A percentile compares a stretch with the other conserved stretches of the same genome.
phyloP scores from a whole-genome alignment of 129 eudicot genomes.

The Tagetes erecta region DNA sequence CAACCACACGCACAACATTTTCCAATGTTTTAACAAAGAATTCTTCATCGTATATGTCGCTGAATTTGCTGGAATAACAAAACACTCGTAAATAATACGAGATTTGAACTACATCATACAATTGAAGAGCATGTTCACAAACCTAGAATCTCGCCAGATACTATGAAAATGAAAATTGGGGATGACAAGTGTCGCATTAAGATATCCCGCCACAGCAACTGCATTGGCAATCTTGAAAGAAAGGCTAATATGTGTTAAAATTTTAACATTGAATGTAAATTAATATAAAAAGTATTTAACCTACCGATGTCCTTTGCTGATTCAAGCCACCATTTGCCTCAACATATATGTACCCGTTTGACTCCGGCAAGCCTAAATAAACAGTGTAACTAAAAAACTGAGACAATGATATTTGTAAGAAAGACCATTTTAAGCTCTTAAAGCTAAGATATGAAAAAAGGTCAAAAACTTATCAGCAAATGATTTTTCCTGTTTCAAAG shows the following conservation, averaged over 20 bases:
- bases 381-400: conserved; percentile 9
- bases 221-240: conserved; percentile 83
- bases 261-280: neutral
- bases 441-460: no score
- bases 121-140: conserved; percentile 15
- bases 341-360: conserved; percentile 90
- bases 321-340: conserved; percentile 99
- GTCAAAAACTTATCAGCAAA: conserved; percentile 4
- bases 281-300: conserved; percentile 1
- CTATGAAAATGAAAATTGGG: conserved; percentile 97
- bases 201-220: conserved; percentile 99
- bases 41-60: conserved; percentile 80
- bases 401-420: neutral
- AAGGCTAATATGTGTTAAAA: conserved; percentile 15
- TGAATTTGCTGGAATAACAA: conserved; percentile 72
- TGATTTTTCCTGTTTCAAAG: conserved; percentile 8
- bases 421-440: neutral
- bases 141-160: conserved; percentile 99
- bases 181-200: conserved; percentile 90
- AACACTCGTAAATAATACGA: neutral
- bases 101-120: neutral
- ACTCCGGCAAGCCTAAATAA: conserved; percentile 68
- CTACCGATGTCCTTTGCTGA: conserved; percentile 92
- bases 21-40: conserved; percentile 61
- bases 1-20: conserved; percentile 81